phyloP scores from a whole-genome alignment of 2,329 filamentous ascomycete genomes.

The Colletotrichum echinochloae region DNA sequence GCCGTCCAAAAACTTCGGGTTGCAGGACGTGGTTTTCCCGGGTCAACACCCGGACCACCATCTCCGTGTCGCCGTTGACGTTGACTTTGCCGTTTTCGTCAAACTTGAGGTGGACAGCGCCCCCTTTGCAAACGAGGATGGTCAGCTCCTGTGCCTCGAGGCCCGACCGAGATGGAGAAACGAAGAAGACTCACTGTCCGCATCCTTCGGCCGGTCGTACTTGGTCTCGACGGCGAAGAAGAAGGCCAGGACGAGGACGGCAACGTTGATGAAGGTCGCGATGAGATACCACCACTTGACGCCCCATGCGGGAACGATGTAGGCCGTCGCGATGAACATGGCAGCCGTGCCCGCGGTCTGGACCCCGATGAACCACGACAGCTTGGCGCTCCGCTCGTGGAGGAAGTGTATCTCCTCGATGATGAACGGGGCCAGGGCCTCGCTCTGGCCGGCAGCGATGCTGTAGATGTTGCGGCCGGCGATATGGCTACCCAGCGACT shows the following conservation, averaged over 20 bases:
- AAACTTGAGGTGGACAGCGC: neutral
- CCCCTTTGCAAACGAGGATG: neutral
- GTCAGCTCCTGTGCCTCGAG: neutral
- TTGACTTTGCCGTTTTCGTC: constrained; percentile 4
- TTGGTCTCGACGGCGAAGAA: constrained; percentile 43
- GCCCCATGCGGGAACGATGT: constrained; percentile 40
- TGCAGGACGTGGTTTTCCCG: constrained; percentile 34
- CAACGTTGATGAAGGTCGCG: constrained; percentile 41
- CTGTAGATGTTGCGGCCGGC: constrained; percentile 47
- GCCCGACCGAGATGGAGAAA: neutral
- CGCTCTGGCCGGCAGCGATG: constrained; percentile 50
- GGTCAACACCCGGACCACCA: constrained; percentile 15
- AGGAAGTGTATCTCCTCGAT: constrained; percentile 45
- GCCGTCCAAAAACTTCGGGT: constrained; percentile 20
- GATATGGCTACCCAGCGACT: constrained; percentile 29
- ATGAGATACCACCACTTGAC: constrained; percentile 44
- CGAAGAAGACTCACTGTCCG: constrained; percentile 21
- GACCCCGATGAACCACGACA: constrained; percentile 41
- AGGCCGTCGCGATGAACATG: constrained; percentile 42
- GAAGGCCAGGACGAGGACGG: constrained; percentile 31
- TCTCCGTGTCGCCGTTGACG: neutral
- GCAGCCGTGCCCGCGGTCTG: constrained; percentile 39
- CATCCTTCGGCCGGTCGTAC: constrained; percentile 36
- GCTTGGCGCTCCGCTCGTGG: constrained; percentile 40
- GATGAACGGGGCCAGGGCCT: constrained; percentile 45